Base-by-base conservation (phyloP, 768 basidiomycete species). In the Kwoniella bestiolae region DNA sequence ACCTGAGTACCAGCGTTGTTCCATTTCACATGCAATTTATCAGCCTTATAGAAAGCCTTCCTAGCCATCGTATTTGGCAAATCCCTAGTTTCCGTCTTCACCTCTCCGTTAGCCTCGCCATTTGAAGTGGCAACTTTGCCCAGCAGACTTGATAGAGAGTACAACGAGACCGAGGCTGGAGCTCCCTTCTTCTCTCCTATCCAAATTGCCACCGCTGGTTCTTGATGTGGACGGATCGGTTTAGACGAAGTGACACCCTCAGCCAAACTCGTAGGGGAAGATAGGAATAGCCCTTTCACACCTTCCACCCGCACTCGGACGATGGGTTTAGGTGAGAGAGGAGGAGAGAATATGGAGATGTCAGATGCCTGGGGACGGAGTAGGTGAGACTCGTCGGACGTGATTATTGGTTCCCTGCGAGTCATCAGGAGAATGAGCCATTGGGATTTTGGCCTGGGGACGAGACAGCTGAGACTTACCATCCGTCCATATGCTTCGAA, bases 11-110 rank as follows among this genome's bases (percentile, higher is more conserved):
- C 96, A 18, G 94, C 86, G 7, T 87, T 87, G 73, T 97, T 98
- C 95, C 95, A 99, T 82, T 97, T 97, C 82, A 99, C 89, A 74
- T 87, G 87, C 3, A 91, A 87, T 51, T 90, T 89, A 83, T 98
- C 94, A 0, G 94, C 93, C 83, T 96, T 96, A 87, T 87, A 97
- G 81, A 98, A 98, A 7, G 87, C 89, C 84, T 98, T 98, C 44
- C 78, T 70, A 5, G 81, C 80, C 69, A 90, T 88, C 72, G 90
- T 89, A 0, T 89, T 89, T 0, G 93, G 92, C n/a, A 84, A 69
- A 46, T 82, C 70, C 55, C 72, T 73, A 18, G 61, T 72, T 50
- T 74, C 69, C 38, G 76, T 77, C 68, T 73, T 73, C 12, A 60
- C 55, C 31, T 62, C 70, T 12, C 52, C 68, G 5, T 53, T 61